Evolutionary conservation across 225 moss, liverwort and hornwort species (phyloP).

Genomic region (Physcomitrium patens): DNA sequence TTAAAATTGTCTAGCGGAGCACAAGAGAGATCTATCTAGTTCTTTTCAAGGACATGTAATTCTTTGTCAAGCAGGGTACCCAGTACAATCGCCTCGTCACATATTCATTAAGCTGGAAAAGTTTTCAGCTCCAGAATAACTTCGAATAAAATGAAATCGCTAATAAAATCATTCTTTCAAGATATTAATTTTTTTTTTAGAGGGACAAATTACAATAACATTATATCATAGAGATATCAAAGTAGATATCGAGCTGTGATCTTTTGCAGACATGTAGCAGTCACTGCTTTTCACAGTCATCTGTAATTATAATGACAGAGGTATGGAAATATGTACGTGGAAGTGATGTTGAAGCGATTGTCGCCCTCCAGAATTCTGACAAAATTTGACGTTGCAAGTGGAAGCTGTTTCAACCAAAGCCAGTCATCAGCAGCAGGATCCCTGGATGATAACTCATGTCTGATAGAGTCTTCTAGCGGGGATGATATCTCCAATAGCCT

Average conservation of each 20-base stretch:
- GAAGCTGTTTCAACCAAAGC: slow-evolving; percentile 63
- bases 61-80: not conserved
- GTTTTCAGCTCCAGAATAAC: not conserved
- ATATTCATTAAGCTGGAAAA: not conserved
- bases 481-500: slow-evolving; percentile 52
- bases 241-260: not conserved
- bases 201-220: not conserved
- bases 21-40: slow-evolving; percentile 10
- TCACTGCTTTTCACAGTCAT: slow-evolving; percentile 7
- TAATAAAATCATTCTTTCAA: not conserved
- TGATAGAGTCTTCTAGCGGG: slow-evolving; percentile 65
- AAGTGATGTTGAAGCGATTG: slow-evolving; percentile 45
- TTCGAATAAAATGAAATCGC: not conserved
- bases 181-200: too few relatives aligned
- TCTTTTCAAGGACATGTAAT: not conserved
- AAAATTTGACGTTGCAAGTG: slow-evolving; percentile 52
- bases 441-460: slow-evolving; percentile 62
- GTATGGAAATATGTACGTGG: slow-evolving; percentile 41
- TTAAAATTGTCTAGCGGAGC: slow-evolving; percentile 20
- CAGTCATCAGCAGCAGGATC: slow-evolving; percentile 71
- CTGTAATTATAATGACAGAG: slow-evolving; percentile 14
- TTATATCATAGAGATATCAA: slow-evolving; percentile 18
- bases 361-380: slow-evolving; percentile 56
- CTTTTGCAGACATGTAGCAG: slow-evolving; percentile 15
- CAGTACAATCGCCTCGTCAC: not conserved